Percentiles rank a stretch among this genome's conserved stretches.
phyloP scores from a whole-genome alignment of 2,329 filamentous ascomycete genomes.

The Claviceps sp. region DNA sequence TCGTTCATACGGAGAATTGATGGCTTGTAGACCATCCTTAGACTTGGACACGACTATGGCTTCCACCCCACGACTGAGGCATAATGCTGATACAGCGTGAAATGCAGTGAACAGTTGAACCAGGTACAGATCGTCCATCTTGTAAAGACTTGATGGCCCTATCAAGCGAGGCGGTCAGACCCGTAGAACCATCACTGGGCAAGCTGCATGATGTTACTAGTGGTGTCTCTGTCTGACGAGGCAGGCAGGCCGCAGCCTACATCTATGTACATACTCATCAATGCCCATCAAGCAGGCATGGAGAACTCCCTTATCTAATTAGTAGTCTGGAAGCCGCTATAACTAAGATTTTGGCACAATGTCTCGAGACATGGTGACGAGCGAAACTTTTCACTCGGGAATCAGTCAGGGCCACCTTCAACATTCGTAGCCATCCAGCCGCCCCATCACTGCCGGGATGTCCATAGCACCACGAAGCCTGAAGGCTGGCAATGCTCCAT shows the following conservation, averaged over 20 bases:
- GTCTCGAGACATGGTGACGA: slow-evolving; percentile 3
- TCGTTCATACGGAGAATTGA: too few species aligned
- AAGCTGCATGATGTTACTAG: neutral
- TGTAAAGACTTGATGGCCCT: neutral
- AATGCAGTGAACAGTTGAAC: neutral
- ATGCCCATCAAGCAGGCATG: neutral
- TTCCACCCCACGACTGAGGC: neutral
- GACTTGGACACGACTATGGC: neutral
- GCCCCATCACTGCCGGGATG: slow-evolving; percentile 8
- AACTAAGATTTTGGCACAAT: neutral
- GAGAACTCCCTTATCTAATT: neutral
- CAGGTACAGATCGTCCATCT: neutral
- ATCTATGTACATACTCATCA: neutral
- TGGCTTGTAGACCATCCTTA: neutral
- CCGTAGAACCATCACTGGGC: neutral
- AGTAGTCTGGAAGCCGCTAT: neutral
- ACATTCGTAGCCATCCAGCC: slow-evolving; percentile 8
- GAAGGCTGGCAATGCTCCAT: slow-evolving; percentile 5
- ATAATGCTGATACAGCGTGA: neutral
- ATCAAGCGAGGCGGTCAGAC: neutral
- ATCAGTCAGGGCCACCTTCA: slow-evolving; percentile 5
- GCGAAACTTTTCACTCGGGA: slow-evolving; percentile 5
- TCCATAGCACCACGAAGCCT: slow-evolving; percentile 9
- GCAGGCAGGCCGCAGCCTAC: neutral
- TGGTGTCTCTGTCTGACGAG: neutral